Percentiles rank a stretch among this genome's conserved stretches.
Evolutionary conservation across 345 rosid genomes (phyloP).

Genomic region (Pistacia integerrima): DNA sequence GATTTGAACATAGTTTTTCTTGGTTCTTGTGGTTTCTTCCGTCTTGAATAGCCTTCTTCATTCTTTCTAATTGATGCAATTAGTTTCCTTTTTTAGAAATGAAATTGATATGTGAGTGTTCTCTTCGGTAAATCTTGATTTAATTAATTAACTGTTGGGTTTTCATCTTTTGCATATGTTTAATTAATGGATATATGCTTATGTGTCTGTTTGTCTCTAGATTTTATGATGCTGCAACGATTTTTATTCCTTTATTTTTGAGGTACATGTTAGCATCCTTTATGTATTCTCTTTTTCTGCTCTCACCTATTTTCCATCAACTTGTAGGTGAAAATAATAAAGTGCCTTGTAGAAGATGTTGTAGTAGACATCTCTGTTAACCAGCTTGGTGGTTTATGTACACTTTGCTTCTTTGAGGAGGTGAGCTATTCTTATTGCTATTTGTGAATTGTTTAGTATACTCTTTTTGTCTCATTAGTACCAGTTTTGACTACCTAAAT

Average conservation of each 20-base stretch:
- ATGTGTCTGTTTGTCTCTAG: neutral
- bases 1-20: neutral
- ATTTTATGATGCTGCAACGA: neutral
- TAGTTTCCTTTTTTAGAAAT: neutral
- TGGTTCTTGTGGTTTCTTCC: neutral
- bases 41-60: neutral
- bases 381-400: slow-evolving; percentile 69
- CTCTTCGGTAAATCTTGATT: neutral
- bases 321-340: slow-evolving; percentile 58
- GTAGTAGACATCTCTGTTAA: slow-evolving; percentile 65
- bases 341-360: slow-evolving; percentile 68
- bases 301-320: neutral
- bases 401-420: slow-evolving; percentile 74
- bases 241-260: neutral
- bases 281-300: slow-evolving; percentile 3
- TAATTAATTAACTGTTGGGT: neutral
- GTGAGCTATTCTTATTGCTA: slow-evolving; percentile 24
- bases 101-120: neutral
- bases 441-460: neutral
- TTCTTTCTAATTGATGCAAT: neutral
- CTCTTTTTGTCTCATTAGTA: neutral
- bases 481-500: slow-evolving; percentile 3
- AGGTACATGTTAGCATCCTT: neutral
- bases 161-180: too few species aligned
- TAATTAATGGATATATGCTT: neutral